Base-by-base conservation (phyloP, 2,329 filamentous ascomycete species). In the Aureobasidium sp. region DNA sequence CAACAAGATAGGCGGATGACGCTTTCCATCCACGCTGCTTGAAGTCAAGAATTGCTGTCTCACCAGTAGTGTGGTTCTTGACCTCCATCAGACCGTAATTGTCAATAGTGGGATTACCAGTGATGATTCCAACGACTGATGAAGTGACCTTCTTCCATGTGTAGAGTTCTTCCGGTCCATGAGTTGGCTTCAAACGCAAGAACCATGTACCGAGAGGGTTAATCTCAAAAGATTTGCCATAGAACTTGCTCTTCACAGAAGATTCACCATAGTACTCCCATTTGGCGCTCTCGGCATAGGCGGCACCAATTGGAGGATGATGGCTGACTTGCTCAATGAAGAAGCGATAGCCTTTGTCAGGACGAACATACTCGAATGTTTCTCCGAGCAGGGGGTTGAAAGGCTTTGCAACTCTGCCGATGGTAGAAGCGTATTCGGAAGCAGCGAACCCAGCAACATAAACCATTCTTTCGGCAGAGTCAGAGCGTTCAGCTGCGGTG, bases 101-200 rank as follows among this genome's bases (percentile, higher is more conserved):
- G 77, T 99, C 94, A n/a, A 99, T 90, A 0, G 89, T 90, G 0
- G 94, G 94, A 69, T 90, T 96, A 52, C 94, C 94, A 0, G 93
- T 97, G 70, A 99, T 97, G 74, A 99, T 99, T 63, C 94, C 94
- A 64, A 97, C 87, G n/a, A 99, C 94, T 1, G 92, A 95, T 1
- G 92, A 94, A 0, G 92, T 97, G 20, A 97, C 92, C 78, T 99
- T 99, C 77, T 97, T 97, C 94, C 94, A 99, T 0, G 93, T 97
- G 76, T 96, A 99, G 1, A 97, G 79, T 68, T 99, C 94, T 59
- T 74, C 71, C 3, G 55, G 51, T 10, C 86, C 88, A 3, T 88
- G 90, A 3, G 84, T 80, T 0, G 92, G 91, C 1, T 91, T 87
- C 32, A 99, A 80, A 70, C 84, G 90, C 64, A 97, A 78, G 78